Evolutionary conservation across 768 basidiomycete genomes (phyloP).

Genomic region (Chalciporus sphaerocephalus): DNA sequence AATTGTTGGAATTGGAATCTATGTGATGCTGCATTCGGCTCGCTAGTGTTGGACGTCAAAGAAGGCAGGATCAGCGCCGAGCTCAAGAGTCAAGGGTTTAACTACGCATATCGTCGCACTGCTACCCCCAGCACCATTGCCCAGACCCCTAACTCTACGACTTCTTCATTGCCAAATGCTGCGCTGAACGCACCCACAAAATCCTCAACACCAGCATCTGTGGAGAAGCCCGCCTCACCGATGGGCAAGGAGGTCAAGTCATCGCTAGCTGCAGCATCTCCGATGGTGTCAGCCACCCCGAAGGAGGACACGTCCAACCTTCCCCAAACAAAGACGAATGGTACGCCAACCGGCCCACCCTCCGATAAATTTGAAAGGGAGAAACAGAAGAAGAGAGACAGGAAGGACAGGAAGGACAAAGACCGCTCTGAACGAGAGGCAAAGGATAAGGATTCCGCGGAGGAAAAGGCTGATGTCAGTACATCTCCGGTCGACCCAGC

Average conservation of each 20-base stretch:
- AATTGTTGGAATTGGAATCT: constrained; percentile 99
- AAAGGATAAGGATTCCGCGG: constrained; percentile 36
- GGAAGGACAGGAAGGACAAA: constrained; percentile 58
- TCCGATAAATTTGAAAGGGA: constrained; percentile 54
- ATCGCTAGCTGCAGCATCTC: constrained; percentile 33
- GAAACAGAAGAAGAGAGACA: constrained; percentile 56
- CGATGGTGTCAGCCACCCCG: constrained; percentile 29
- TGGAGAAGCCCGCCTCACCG: constrained; percentile 35
- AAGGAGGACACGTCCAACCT: constrained; percentile 35
- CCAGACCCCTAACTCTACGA: constrained; percentile 56
- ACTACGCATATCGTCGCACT: constrained; percentile 88
- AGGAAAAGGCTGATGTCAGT: constrained; percentile 31
- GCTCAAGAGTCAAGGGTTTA: constrained; percentile 93
- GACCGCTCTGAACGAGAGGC: constrained; percentile 44
- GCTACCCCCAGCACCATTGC: constrained; percentile 48
- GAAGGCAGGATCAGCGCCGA: constrained; percentile 92
- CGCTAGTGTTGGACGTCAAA: constrained; percentile 80
- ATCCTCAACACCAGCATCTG: constrained; percentile 31
- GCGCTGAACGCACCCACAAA: constrained; percentile 32
- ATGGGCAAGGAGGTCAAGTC: constrained; percentile 32
- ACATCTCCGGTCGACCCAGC: constrained; percentile 22
- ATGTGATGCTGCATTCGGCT: constrained; percentile 92
- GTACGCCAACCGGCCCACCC: constrained; percentile 26
- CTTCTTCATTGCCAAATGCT: constrained; percentile 46
- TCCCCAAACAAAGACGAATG: constrained; percentile 32